Evolutionary conservation across 2,329 filamentous ascomycete genomes (phyloP), one percentile per base, ranked within the genome.

Genomic region (Curvularia verruculosa): DNA sequence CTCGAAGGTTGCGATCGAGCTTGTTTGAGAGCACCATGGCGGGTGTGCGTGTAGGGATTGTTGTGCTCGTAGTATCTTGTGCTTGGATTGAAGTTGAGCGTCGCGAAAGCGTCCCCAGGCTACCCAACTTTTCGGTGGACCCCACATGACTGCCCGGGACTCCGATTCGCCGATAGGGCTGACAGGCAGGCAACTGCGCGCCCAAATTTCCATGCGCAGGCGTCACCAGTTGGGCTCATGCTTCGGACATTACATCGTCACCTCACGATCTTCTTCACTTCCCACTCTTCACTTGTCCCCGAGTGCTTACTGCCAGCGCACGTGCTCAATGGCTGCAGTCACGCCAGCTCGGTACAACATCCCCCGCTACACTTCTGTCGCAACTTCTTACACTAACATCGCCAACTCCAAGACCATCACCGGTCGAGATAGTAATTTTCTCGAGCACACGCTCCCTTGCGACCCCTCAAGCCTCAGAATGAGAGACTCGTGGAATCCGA

Each of bases 1-100:
- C 72, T 7, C 72, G 70, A 44, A 78, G 60, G 49, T 69, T 75
- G 57, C 73, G 75, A 41, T 71, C 68, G 13, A 77, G 66, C 48
- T 72, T 77, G 18, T 64, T 65, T 18, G 73, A 70, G 18, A 78
- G 72, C 19, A 70, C 68, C 73, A 77, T 77, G 9, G 21, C 39
- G 43, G 23, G 23, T 19, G 21, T 8, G 15, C 12, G 43, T 1
- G n/a, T n/a, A n/a, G 18, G 18, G 28, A 13, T 10, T 21, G 18
- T n/a, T 23, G 37, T 36, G n/a, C n/a, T 2, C 5, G 21, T 36
- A 9, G 29, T 37, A 1, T 29, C 28, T 29, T 31, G 45, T 34
- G 21, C 28, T 44, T 28, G 29, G 23, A 28, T 13, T 23, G 46
- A 34, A 37, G 48, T 40, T 37, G 48, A 46, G 50, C 26, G 31